Base-by-base conservation (phyloP, 176 grass and related monocot species). In the Hordeum marinum region DNA sequence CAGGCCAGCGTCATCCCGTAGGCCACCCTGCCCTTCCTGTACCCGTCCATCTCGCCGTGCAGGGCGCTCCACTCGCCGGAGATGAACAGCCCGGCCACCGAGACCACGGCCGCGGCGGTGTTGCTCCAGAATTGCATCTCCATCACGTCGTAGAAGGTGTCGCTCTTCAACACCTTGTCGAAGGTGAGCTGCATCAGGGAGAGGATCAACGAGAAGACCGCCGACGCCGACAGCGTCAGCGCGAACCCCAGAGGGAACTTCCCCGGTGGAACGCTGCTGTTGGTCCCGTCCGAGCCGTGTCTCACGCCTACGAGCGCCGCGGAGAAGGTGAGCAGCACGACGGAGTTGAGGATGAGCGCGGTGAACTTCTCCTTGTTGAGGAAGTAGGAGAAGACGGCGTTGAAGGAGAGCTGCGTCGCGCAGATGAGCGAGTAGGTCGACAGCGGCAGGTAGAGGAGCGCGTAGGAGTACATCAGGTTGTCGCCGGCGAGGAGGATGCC, bases 131-230 rank as follows among this genome's bases (percentile, higher is more conserved):
- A 84, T 71, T 94, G 91, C 79, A 90, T 25, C 89, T 90, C 91
- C 64, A 91, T 29, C 43, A 95, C 83, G 57, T 63, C 52, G 46
- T 48, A 63, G 5, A 94, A 71, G 42, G 74, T 62, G 76, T 84
- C 67, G 72, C 76, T 90, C 74, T 31, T 64, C 24, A 95, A 79
- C 39, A 95, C 86, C 83, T 78, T 83, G 29, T 94, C 83, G 59
- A 98, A 94, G 25, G 91, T 79, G 2, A 95, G 80, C 87, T 95
- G 87, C 88, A 57, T 92, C 48, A 95, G 77, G 4, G 91, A 98
- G 54, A 98, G 68, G 61, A 94, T 88, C 57, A 94, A 64, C 3
- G 90, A 80, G 93, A 86, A 92, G 42, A 83, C 50, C 9, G 88
- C 88, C 41, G 90, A 95, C 37, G 88, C 90, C 29, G 74, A 62